These are phyloP conservation scores for Filosporella fistucella DNA, from an alignment of 495 filamentous ascomycete genomes.

Conservation along the genomic window DNA sequence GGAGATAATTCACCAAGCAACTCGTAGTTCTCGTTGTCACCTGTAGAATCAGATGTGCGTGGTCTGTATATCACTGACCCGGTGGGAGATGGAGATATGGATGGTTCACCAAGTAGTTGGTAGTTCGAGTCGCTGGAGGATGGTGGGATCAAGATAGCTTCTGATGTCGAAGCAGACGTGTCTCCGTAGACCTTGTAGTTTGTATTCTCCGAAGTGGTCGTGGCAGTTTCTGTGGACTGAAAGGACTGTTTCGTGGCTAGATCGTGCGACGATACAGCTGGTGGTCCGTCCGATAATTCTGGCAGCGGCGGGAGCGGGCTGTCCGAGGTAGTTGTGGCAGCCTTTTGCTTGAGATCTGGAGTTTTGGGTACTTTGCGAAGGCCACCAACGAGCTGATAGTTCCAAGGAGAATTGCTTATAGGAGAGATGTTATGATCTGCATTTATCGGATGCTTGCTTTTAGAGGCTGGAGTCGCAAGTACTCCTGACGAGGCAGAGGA, in stretches of 20 bases:
- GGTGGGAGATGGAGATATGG: conserved; percentile 13
- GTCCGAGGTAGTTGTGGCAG: conserved; percentile 5
- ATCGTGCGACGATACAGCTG: conserved; percentile 19
- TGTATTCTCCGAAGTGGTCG: conserved; percentile 42
- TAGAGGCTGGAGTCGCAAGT: conserved; percentile 17
- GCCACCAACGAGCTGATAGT: conserved; percentile 49
- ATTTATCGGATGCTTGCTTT: conserved; percentile 7
- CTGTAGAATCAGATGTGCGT: conserved; percentile 9
- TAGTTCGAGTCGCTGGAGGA: conserved; percentile 25
- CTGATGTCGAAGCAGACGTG: conserved; percentile 24
- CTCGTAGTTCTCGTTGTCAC: conserved; percentile 36
- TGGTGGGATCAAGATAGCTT: conserved; percentile 22
- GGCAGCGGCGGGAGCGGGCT: conserved; percentile 35
- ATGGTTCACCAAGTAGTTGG: conserved; percentile 20
- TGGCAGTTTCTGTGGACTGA: conserved; percentile 33
- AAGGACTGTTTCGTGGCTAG: conserved; percentile 42
- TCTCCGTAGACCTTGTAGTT: conserved; percentile 50
- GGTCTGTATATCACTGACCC: conserved; percentile 21
- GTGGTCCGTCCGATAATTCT: conserved; percentile 24
- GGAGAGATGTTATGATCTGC: conserved; percentile 25
- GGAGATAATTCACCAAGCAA: conserved; percentile 38
- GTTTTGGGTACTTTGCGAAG: conserved; percentile 48
- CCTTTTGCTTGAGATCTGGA: conserved; percentile 42
- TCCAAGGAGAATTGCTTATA: conserved; percentile 39
- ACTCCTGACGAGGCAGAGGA: conserved; percentile 15